A percentile compares a stretch with the other conserved stretches of the same genome.
These are phyloP conservation scores for Blastobotrys americana DNA, from an alignment of 805 yeast species.

Conservation along the genomic window DNA sequence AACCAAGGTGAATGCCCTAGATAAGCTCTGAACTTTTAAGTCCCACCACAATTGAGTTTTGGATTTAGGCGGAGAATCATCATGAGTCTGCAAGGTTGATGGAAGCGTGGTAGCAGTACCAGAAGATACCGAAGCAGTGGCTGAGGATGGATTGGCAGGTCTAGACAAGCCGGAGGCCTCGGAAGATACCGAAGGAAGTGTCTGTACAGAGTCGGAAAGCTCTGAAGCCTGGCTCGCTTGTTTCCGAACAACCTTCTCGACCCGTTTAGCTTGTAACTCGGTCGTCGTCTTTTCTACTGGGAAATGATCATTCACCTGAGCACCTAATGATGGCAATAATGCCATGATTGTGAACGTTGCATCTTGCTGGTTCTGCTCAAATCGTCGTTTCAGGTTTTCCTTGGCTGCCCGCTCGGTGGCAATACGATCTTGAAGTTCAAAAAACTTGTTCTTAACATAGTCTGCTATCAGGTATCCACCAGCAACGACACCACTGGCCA, in stretches of 20 bases:
- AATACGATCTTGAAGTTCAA: slow-evolving; percentile 44
- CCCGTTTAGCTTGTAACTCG: slow-evolving; percentile 57
- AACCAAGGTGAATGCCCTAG: slow-evolving; percentile 63
- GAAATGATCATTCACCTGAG: slow-evolving; percentile 52
- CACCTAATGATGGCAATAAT: slow-evolving; percentile 65
- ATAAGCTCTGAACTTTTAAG: slow-evolving; percentile 63
- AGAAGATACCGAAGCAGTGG: slow-evolving; percentile 1
- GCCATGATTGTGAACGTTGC: slow-evolving; percentile 79
- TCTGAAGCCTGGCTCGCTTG: slow-evolving; percentile 3
- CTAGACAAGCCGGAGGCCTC: slow-evolving; percentile 7
- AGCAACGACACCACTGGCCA: slow-evolving; percentile 41
- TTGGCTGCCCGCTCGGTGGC: slow-evolving; percentile 52
- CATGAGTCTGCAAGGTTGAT: slow-evolving; percentile 9
- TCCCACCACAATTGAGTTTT: slow-evolving; percentile 79
- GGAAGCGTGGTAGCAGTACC: slow-evolving; percentile 5
- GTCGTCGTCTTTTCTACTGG: slow-evolving; percentile 70
- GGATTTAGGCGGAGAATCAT: slow-evolving; percentile 29
- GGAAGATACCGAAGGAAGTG: slow-evolving; percentile 13
- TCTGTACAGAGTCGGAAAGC: slow-evolving; percentile 10
- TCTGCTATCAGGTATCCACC: slow-evolving; percentile 38
- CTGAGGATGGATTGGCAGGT: slow-evolving; percentile 2
- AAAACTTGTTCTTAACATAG: slow-evolving; percentile 39
- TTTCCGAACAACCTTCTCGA: slow-evolving; percentile 6
- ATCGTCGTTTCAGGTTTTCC: slow-evolving; percentile 70
- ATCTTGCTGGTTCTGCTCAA: slow-evolving; percentile 87